Evolutionary conservation across 2,329 filamentous ascomycete genomes (phyloP), one percentile per base, ranked within the genome.

Genomic region (Fusarium longipes): DNA sequence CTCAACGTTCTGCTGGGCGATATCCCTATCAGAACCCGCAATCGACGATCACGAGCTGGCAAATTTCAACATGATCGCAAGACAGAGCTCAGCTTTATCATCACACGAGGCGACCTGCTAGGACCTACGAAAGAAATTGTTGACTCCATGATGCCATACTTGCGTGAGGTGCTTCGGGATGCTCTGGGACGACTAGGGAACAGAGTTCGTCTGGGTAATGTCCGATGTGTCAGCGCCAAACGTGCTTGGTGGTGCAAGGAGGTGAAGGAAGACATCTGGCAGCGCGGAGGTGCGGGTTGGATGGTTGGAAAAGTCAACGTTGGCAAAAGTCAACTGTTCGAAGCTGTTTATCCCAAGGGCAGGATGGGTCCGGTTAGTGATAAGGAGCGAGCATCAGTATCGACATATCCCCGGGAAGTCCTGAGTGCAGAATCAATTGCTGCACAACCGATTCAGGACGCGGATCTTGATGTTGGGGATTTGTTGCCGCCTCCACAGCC

Each of bases 291-390:
- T 6, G 96, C 90, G 17, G 90, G 92, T 17, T 99, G 96, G 95
- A 90, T 99, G 83, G 91, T 99, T 4, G 96, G 96, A n/a, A 98
- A 97, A 78, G 93, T 93, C 65, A 99, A 99, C 75, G 96, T 98
- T 4, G 96, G 96, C 24, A 99, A 99, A 80, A 98, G 95, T 72
- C 91, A 91, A 74, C 85, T 99, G 3, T 97, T 98, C 63, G 90
- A 96, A 70, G 87, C 89, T 6, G 88, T 97, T 9, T 97, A 94
- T 73, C 95, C 96, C 6, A 95, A 91, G 82, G 89, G 88, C 25
- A 84, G 83, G 33, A 84, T 83, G 80, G 82, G 79, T 58, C 68
- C 73, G 12, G 47, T 40, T 7, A 71, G 64, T 29, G 51, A 61
- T 29, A 52, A 47, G 3, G 52, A 50, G 9, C 47, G 50, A 12